Conservation (phyloP, 1,139 yeast genomes). For the Diutina mesorugosa region DNA sequence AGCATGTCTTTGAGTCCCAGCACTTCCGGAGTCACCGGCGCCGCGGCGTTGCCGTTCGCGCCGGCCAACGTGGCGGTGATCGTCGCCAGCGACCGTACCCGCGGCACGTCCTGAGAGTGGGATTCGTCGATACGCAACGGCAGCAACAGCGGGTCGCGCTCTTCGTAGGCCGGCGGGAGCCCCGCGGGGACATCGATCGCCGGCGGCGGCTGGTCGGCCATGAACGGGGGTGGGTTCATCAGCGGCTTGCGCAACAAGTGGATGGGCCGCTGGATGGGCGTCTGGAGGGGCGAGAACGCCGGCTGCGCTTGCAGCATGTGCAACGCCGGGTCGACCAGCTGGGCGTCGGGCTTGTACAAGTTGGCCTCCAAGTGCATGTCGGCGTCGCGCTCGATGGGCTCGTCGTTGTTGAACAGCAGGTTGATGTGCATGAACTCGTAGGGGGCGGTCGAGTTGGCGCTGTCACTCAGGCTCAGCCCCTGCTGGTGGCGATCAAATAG, state of each 20-base stretch:
- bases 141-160: conserved; percentile 9
- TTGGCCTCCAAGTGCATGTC: conserved; percentile 45
- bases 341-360: conserved; percentile 42
- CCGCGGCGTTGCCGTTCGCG: not conserved
- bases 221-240: conserved; percentile 30
- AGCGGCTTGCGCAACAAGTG: conserved; percentile 25
- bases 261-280: conserved; percentile 23
- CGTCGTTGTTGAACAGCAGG: conserved; percentile 16
- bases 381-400: conserved; percentile 26
- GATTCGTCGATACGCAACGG: conserved; percentile 8
- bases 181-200: conserved; percentile 9
- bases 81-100: not conserved
- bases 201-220: conserved; percentile 18
- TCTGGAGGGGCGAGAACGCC: conserved; percentile 19
- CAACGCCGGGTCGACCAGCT: conserved; percentile 7
- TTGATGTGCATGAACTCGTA: conserved; percentile 19
- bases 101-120: conserved; percentile 4
- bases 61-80: not conserved
- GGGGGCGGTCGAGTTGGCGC: conserved; percentile 3
- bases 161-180: conserved; percentile 30
- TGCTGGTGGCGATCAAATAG: not conserved
- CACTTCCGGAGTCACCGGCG: not conserved
- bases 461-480: not conserved
- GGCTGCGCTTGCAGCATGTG: conserved; percentile 15
- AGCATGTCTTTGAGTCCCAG: not conserved